Evolutionary conservation across 2,329 filamentous ascomycete genomes (phyloP).

Genomic region (Botryotinia calthae): DNA sequence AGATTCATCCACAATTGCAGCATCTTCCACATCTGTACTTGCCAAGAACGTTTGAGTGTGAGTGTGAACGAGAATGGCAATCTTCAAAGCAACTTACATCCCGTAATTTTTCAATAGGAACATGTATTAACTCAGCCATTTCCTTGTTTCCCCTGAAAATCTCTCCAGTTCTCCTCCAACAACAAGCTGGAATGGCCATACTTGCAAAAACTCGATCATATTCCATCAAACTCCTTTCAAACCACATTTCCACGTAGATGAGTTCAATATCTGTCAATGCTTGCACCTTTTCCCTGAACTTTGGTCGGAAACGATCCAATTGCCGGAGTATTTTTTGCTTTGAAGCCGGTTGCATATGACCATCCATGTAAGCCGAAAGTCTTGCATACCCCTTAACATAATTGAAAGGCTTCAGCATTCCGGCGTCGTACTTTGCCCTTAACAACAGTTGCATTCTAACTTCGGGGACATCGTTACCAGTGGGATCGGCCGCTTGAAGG

Average conservation of each 20-base stretch:
- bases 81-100: constrained; percentile 63
- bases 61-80: not conserved
- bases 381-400: constrained; percentile 95
- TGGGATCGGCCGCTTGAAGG: constrained; percentile 92
- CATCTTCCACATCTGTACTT: not conserved
- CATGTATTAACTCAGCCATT: constrained; percentile 94
- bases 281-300: constrained; percentile 94
- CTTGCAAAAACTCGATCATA: constrained; percentile 98
- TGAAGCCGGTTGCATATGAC: constrained; percentile 75
- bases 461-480: constrained; percentile 80
- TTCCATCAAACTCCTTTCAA: constrained; percentile 93
- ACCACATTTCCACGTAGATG: constrained; percentile 98
- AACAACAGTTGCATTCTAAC: constrained; percentile 94
- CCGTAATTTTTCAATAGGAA: constrained; percentile 84
- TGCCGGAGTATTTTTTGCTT: constrained; percentile 91
- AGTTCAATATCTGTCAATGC: constrained; percentile 90
- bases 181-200: constrained; percentile 97
- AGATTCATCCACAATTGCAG: constrained; percentile 12
- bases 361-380: constrained; percentile 87
- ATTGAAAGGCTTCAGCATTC: constrained; percentile 93
- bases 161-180: constrained; percentile 94
- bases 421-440: constrained; percentile 93
- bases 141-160: constrained; percentile 98
- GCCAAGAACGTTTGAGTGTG: constrained; percentile 11
- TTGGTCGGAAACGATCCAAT: constrained; percentile 88